Conservation (phyloP, 352 stramenopile species). For the Phytophthora brassicae region DNA sequence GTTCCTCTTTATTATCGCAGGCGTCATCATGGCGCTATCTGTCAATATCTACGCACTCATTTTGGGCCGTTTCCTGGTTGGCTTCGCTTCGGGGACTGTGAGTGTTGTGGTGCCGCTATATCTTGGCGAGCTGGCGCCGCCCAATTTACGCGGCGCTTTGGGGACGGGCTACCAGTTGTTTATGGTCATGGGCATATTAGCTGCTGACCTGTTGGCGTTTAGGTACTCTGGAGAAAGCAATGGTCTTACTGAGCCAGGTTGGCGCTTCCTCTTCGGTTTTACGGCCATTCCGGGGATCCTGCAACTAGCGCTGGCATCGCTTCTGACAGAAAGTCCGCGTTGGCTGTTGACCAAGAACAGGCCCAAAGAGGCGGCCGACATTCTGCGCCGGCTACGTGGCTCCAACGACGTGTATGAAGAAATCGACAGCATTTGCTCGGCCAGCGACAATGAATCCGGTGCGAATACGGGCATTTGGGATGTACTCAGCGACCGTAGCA, state of each 20-base stretch:
- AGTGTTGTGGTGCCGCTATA: slow-evolving; percentile 77
- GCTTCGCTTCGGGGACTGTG: slow-evolving; percentile 66
- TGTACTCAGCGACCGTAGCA: slow-evolving; percentile 57
- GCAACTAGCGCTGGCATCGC: slow-evolving; percentile 58
- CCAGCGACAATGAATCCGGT: slow-evolving; percentile 74
- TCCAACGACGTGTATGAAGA: slow-evolving; percentile 80
- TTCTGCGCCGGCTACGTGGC: slow-evolving; percentile 62
- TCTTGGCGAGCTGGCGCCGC: slow-evolving; percentile 65
- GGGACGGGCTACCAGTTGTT: slow-evolving; percentile 77
- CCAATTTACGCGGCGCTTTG: slow-evolving; percentile 70
- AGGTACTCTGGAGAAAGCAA: slow-evolving; percentile 58
- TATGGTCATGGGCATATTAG: slow-evolving; percentile 70
- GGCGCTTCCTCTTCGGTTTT: slow-evolving; percentile 71
- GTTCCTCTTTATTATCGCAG: slow-evolving; percentile 66
- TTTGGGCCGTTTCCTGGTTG: slow-evolving; percentile 65
- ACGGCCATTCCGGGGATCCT: slow-evolving; percentile 64
- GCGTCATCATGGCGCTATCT: slow-evolving; percentile 57
- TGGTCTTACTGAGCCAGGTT: slow-evolving; percentile 57
- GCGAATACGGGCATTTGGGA: slow-evolving; percentile 65
- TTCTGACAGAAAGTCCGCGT: slow-evolving; percentile 68
- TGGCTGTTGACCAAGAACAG: slow-evolving; percentile 76
- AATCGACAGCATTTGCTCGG: slow-evolving; percentile 81
- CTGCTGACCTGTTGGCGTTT: slow-evolving; percentile 55
- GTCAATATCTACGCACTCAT: slow-evolving; percentile 78
- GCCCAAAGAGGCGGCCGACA: slow-evolving; percentile 72